Base-by-base conservation (phyloP, 2,329 filamentous ascomycete genomes). In the Bimuria novae-zelandiae region DNA sequence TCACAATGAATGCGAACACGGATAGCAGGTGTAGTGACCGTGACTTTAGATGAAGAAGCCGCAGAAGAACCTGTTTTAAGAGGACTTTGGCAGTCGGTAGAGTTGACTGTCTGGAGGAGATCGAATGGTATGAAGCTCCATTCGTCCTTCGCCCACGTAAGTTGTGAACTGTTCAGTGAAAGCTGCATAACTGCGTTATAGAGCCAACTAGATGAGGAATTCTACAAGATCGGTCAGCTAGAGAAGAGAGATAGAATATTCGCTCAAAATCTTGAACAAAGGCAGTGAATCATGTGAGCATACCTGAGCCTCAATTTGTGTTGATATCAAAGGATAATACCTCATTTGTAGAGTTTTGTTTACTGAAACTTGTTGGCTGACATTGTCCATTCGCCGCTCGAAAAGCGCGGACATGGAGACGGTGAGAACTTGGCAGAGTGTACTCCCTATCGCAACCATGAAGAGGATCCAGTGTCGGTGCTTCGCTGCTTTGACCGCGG, bases 381-480 rank as follows among this genome's bases (percentile, higher is more conserved):
- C 39, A 25, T 52, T 54, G 10, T 37, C 35, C 6, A 44, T 10
- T 48, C 51, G 23, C 30, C 50, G 45, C 45, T 63, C 60, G 37
- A 65, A 62, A 3, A 65, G 36, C 10, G 59, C 62, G 0, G 57
- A 62, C 60, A 63, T 65, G 8, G 60, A 62, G 6, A 63, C 57
- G 7, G 59, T 60, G 12, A 61, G 47, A 5, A 64, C 39, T 44
- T 62, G 61, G 6, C 39, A 46, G 4, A 62, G 54, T 4, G 57
- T 54, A 23, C 30, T 52, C 5, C 61, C 61, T 7, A 58, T 27
- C 4, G 57, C 41, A 7, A 64, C 35, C 29, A 54, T 16, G 16
- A 61, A 54, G 1, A 64, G 45, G 2, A 56, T 7, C 54, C 54
- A 64, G 27, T 61, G 57, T 29, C 46, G 49, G 14, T 58, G 42